These are phyloP conservation scores for Aspergillus oerlinghausenensis DNA, from an alignment of 2,329 filamentous ascomycete genomes.

Conservation along the genomic window DNA sequence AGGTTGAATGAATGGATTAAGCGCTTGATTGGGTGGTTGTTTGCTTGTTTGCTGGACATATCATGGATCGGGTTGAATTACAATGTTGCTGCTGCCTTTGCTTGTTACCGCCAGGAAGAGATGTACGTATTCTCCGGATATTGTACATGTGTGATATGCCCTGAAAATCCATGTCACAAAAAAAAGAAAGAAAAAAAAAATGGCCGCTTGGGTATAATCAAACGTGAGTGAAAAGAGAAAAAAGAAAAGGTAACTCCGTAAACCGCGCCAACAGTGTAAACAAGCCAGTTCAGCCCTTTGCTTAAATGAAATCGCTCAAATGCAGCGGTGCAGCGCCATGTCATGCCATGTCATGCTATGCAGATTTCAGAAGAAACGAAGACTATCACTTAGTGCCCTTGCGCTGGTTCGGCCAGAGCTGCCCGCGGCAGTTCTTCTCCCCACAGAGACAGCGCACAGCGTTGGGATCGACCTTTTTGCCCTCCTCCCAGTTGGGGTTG, in stretches of 20 bases:
- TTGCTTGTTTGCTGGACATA: too few relatives aligned
- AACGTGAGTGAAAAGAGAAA: not conserved
- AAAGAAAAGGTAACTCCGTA: too few relatives aligned
- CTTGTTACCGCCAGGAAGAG: too few relatives aligned
- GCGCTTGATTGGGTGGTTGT: too few relatives aligned
- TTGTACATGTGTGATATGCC: too few relatives aligned
- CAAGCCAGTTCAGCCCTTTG: too few relatives aligned
- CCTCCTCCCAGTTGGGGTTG: conserved; percentile 29
- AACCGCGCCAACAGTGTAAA: too few relatives aligned
- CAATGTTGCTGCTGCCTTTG: too few relatives aligned
- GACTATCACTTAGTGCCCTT: conserved; percentile 23
- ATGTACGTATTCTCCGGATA: too few relatives aligned
- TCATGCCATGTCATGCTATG: conserved; percentile 1
- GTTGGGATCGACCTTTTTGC: conserved; percentile 29
- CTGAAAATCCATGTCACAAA: not conserved
- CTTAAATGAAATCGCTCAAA: too few relatives aligned
- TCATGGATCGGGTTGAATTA: too few relatives aligned
- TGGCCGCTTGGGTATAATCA: not conserved
- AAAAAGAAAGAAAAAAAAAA: not conserved
- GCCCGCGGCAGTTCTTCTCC: conserved; percentile 39
- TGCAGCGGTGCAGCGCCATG: not conserved
- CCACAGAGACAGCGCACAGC: conserved; percentile 43
- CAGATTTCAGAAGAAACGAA: not conserved
- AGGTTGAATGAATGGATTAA: too few relatives aligned
- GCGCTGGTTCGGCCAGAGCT: conserved; percentile 40